Evolutionary conservation across 2,329 filamentous ascomycete species (phyloP), one percentile per base, ranked within the genome.

Genomic region (Onygena corvina): DNA sequence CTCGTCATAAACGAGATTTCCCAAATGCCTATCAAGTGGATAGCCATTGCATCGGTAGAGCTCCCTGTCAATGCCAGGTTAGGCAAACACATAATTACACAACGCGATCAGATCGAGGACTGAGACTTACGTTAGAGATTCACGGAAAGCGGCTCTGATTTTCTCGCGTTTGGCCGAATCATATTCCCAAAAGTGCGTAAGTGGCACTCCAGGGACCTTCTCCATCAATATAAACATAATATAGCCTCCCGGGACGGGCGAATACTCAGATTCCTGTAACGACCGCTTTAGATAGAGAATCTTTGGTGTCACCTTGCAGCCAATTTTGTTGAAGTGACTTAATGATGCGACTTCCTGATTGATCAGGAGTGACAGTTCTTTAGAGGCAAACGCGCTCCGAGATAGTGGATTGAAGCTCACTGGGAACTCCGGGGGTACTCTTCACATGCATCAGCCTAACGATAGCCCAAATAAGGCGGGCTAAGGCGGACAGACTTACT

Each of bases 1-100:
- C 42, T 52, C 42, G 21, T 52, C 47, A 18, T 52, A 52, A 29
- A 52, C 36, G 20, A 50, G 2, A n/a, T 52, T 52, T 29, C 18
- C 42, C 9, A 38, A 35, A 18, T 34, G 33, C 3, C 16, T 14
- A 31, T 52, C 50, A n/a, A 21, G 2, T 8, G 23, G 20, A 27
- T 1, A 16, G 9, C 16, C 23, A 3, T 27, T 12, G 14, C 18
- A 3, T 2, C 5, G 3, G 12, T 6, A 40, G 6, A 50, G 14
- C 21, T 50, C 47, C 34, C 47, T 52, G n/a, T 29, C 12, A 16
- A 21, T 27, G 9, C 8, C 4, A n/a, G 4, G 6, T 42, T 42
- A 42, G 21, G 1, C 9, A 25, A 25, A 27, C 7, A 7, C 4
- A 4, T 6, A 11, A 3, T 12, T 31, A 11, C 8, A 31, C 9